Evolutionary conservation across 371 early-diverging fungal genomes (phyloP), one percentile per base, ranked within the genome.

Genomic region (Sporodiniella umbellata): DNA sequence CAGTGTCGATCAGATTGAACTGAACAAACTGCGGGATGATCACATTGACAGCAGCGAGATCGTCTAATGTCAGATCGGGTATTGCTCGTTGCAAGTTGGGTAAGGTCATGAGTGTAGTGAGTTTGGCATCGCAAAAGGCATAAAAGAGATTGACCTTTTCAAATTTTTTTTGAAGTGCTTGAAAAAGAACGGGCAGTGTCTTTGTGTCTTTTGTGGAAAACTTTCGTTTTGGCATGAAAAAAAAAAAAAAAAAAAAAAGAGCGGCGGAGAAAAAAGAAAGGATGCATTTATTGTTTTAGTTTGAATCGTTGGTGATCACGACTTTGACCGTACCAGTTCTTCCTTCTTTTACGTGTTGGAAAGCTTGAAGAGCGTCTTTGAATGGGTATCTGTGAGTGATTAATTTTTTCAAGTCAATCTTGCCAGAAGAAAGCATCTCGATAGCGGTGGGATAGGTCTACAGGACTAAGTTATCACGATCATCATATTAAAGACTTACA

Each of bases 281-380:
- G n/a, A n/a, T n/a, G n/a, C 30, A 30, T 7, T 30, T 31, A 8
- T 31, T 31, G 5, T 31, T 31, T n/a, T 37, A 37, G 1, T 37
- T 14, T 37, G 40, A 22, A 31, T 52, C 53, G 17, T 61, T 56
- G 8, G 62, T 23, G 40, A 79, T 79, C 39, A 72, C 66, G 8
- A 75, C 72, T 61, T 79, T 79, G 51, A 79, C 68, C 30, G 75
- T 72, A 33, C 70, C 70, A 42, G 70, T 64, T 15, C 71, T 65
- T 24, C 70, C 69, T 33, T 69, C 64, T 44, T 58, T 64, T 19
- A 75, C 79, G 24, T 72, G 77, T 45, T 79, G 53, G 43, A 79
- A 79, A 19, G 77, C 79, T 48, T 72, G 50, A 25, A 76, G 44
- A 4, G 77, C 57, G 12, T 76, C 71, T 19, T 70, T 48, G 23